Conservation (phyloP, 2,329 filamentous ascomycete species). For the Botryotinia calthae region DNA sequence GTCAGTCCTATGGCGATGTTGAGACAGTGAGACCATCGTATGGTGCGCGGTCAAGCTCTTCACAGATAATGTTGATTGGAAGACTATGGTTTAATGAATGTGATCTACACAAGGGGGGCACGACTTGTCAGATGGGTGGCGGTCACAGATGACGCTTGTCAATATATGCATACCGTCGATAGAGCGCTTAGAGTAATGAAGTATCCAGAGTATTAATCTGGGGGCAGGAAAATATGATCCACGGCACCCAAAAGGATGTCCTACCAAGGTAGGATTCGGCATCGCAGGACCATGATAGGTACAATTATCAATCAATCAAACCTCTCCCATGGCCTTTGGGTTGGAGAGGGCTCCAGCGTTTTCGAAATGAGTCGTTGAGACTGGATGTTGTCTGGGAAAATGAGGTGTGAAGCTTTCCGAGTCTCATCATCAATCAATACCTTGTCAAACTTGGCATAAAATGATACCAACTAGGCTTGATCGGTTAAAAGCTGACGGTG, state of each 20-base stretch:
- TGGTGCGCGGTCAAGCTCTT: background rate
- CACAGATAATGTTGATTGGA: background rate
- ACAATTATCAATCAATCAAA: background rate
- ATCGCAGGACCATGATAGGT: background rate
- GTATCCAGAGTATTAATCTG: background rate
- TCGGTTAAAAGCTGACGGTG: background rate
- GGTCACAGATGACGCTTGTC: constrained; percentile 1
- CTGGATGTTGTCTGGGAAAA: constrained; percentile 14
- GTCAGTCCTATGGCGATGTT: constrained; percentile 5
- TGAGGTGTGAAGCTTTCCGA: constrained; percentile 17
- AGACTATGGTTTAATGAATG: background rate
- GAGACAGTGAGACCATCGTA: constrained; percentile 4
- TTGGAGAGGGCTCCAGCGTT: background rate
- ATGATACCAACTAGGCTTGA: background rate
- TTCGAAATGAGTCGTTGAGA: constrained; percentile 1
- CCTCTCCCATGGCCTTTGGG: background rate
- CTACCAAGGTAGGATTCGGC: background rate
- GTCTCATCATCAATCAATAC: constrained; percentile 14
- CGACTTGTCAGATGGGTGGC: constrained; percentile 5
- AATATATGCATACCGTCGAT: background rate
- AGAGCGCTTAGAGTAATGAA: constrained; percentile 6
- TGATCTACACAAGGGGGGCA: constrained; percentile 14
- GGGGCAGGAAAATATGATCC: background rate
- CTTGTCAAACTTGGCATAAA: constrained; percentile 8
- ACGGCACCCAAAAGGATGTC: background rate